A percentile compares a stretch with the other conserved stretches of the same genome.
These are phyloP conservation scores for Baudoinia panamericana DNA, from an alignment of 495 filamentous ascomycete genomes.

Conservation along the genomic window DNA sequence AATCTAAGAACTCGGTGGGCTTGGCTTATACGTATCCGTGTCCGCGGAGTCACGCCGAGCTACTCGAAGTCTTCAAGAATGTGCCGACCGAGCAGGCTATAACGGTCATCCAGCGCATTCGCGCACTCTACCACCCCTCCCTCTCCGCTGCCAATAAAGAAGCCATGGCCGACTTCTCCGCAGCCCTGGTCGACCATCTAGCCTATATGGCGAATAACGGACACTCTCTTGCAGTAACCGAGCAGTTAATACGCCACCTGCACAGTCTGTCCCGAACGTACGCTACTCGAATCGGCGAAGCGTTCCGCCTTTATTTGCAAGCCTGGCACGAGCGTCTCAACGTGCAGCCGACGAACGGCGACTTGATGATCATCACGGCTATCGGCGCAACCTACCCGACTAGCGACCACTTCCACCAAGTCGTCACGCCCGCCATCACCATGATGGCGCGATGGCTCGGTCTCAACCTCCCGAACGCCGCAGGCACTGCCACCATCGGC, in stretches of 20 bases:
- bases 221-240: constrained; percentile 47
- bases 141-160: constrained; percentile 70
- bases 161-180: constrained; percentile 61
- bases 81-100: constrained; percentile 52
- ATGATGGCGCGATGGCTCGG: constrained; percentile 71
- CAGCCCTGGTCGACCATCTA: constrained; percentile 66
- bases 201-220: constrained; percentile 45
- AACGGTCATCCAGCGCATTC: constrained; percentile 73
- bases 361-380: constrained; percentile 69
- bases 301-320: constrained; percentile 61
- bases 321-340: constrained; percentile 46
- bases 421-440: constrained; percentile 78
- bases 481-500: constrained; percentile 56
- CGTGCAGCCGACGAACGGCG: constrained; percentile 49
- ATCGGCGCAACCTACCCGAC: constrained; percentile 80
- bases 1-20: constrained; percentile 35
- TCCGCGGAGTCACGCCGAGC: constrained; percentile 58
- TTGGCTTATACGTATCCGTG: constrained; percentile 76
- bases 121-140: constrained; percentile 80
- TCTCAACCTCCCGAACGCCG: constrained; percentile 49
- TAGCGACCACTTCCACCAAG: constrained; percentile 89
- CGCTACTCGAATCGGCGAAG: constrained; percentile 58
- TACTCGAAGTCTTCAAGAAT: constrained; percentile 50
- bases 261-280: constrained; percentile 79
- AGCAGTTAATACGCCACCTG: constrained; percentile 61